These are phyloP conservation scores for Mollisia scopiformis DNA, from an alignment of 2,329 filamentous ascomycete genomes.

Conservation along the genomic window DNA sequence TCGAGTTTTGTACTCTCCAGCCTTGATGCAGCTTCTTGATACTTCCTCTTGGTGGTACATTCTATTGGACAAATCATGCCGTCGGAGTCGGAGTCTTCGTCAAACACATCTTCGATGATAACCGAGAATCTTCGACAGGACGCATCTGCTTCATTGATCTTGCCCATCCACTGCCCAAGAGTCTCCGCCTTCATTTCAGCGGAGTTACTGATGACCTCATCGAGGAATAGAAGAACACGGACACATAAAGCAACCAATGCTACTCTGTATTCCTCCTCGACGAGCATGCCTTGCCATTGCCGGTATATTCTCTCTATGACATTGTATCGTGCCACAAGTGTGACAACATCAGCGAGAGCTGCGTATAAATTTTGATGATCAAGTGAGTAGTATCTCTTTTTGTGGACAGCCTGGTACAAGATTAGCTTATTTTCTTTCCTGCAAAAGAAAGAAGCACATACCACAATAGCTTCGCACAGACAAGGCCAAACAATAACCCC, in stretches of 20 bases:
- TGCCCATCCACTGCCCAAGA: neutral
- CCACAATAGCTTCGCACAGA: neutral
- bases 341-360: constrained; percentile 7
- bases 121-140: neutral
- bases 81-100: neutral
- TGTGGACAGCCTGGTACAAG: neutral
- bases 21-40: neutral
- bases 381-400: neutral
- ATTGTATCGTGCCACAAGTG: constrained; percentile 19
- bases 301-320: constrained; percentile 22
- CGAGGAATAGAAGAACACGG: constrained; percentile 8
- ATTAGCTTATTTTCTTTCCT: neutral
- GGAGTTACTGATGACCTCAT: neutral
- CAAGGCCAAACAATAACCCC: constrained; percentile 12
- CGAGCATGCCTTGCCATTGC: constrained; percentile 16
- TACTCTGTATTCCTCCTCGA: constrained; percentile 1
- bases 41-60: too few species aligned
- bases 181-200: neutral
- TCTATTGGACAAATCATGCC: too few species aligned
- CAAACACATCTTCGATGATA: neutral
- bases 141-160: constrained; percentile 5
- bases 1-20: neutral
- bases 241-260: constrained; percentile 11
- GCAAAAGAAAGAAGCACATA: neutral
- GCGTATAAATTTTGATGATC: neutral